These are phyloP conservation scores for Stephania japonica DNA, from an alignment of 164 flowering plant genomes.

Conservation along the genomic window DNA sequence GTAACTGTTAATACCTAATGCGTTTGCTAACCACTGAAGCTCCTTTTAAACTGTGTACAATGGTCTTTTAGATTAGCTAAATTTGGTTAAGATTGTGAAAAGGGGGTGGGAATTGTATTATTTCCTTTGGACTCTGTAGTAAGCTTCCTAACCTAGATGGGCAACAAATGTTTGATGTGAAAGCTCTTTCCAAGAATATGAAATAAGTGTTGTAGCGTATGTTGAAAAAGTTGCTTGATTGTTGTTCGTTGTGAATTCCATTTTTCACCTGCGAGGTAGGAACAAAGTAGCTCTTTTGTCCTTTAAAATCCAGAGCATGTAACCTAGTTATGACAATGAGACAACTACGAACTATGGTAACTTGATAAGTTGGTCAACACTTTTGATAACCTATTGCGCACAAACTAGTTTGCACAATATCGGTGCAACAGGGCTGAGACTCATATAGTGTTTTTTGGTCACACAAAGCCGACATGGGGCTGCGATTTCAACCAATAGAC, in stretches of 20 bases:
- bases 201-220: background rate
- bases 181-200: background rate
- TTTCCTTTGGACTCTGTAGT: too few relatives aligned
- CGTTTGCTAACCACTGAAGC: background rate
- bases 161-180: background rate
- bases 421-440: too few relatives aligned
- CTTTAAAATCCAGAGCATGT: too few relatives aligned
- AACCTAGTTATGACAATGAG: too few relatives aligned
- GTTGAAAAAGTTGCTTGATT: background rate
- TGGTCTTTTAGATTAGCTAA: background rate
- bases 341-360: background rate
- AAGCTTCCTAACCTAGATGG: background rate
- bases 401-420: background rate
- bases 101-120: too few relatives aligned
- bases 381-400: background rate
- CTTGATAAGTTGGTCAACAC: background rate
- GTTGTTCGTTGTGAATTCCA: background rate
- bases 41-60: background rate
- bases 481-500: too few relatives aligned
- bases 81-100: background rate
- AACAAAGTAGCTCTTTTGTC: too few relatives aligned
- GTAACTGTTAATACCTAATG: background rate
- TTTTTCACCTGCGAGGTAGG: background rate
- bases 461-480: too few relatives aligned
- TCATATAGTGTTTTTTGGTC: too few relatives aligned